Evolutionary conservation across 2,329 filamentous ascomycete genomes (phyloP).

Genomic region (Akanthomyces uredinophilus): DNA sequence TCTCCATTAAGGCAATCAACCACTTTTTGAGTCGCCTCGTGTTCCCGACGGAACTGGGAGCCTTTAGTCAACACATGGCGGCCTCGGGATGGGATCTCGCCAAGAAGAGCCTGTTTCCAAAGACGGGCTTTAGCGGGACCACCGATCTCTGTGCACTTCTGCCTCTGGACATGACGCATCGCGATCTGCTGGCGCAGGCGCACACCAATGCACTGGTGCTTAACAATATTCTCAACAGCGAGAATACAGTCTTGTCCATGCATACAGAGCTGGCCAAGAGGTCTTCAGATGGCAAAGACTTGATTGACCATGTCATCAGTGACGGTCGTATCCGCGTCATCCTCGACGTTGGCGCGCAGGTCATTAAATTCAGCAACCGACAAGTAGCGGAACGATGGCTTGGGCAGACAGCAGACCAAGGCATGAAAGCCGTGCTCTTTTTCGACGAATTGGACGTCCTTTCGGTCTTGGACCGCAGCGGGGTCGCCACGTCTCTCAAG

Average conservation of each 20-base stretch:
- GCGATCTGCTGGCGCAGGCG: slow-evolving; percentile 47
- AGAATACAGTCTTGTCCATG: slow-evolving; percentile 39
- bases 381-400: slow-evolving; percentile 38
- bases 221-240: slow-evolving; percentile 47
- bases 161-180: slow-evolving; percentile 50
- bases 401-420: neutral
- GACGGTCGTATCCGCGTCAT: slow-evolving; percentile 46
- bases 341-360: slow-evolving; percentile 65
- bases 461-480: slow-evolving; percentile 45
- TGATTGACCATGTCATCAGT: neutral
- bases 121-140: slow-evolving; percentile 66
- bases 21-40: slow-evolving; percentile 56
- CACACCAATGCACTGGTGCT: slow-evolving; percentile 67
- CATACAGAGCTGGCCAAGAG: slow-evolving; percentile 23
- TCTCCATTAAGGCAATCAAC: slow-evolving; percentile 52
- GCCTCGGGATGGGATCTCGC: slow-evolving; percentile 65
- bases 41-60: slow-evolving; percentile 56
- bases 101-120: slow-evolving; percentile 39
- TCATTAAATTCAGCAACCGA: slow-evolving; percentile 58
- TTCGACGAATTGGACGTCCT: slow-evolving; percentile 53
- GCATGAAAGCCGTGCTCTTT: slow-evolving; percentile 43
- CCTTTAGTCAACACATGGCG: slow-evolving; percentile 59
- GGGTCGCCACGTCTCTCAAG: slow-evolving; percentile 43
- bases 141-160: slow-evolving; percentile 57
- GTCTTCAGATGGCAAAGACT: slow-evolving; percentile 34